Conservation (phyloP, 805 yeast species). For the Torulaspora quercuum region DNA sequence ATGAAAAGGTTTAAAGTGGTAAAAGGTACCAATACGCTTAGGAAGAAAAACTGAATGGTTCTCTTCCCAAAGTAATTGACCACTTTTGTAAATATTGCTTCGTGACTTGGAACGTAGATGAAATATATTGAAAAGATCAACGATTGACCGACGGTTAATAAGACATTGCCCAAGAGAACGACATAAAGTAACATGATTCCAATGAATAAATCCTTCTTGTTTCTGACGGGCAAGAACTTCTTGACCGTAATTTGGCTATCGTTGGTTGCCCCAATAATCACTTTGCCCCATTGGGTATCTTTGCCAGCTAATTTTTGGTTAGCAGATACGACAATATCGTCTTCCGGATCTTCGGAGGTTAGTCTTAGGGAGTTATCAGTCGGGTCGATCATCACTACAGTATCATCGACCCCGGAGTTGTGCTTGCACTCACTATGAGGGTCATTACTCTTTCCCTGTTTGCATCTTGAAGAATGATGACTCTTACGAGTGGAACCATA, state of each 20-base stretch:
- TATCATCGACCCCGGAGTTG: constrained; percentile 14
- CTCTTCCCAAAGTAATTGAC: constrained; percentile 38
- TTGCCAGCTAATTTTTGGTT: too few relatives aligned
- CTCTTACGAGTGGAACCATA: constrained; percentile 12
- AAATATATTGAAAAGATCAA: constrained; percentile 40
- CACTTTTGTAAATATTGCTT: constrained; percentile 30
- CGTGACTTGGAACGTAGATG: constrained; percentile 40
- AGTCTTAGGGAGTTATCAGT: constrained; percentile 25
- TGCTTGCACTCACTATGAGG: too few relatives aligned
- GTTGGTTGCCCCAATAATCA: constrained; percentile 2
- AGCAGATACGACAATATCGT: too few relatives aligned
- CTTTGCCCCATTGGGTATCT: too few relatives aligned
- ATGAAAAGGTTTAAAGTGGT: constrained; percentile 22
- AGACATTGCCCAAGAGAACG: constrained; percentile 20
- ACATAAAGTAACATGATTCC: constrained; percentile 15
- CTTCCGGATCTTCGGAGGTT: constrained; percentile 16
- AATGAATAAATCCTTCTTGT: constrained; percentile 11
- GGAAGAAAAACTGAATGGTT: constrained; percentile 30
- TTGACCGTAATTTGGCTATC: constrained; percentile 3
- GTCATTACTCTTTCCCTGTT: too few relatives aligned
- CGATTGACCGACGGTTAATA: constrained; percentile 35
- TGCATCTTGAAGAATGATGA: too few relatives aligned
- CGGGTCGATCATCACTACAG: constrained; percentile 23
- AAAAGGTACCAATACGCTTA: constrained; percentile 35
- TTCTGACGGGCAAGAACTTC: constrained; percentile 10